A percentile compares a stretch with the other conserved stretches of the same genome.
Conservation (phyloP, 768 basidiomycete species). For the Russula abietina region DNA sequence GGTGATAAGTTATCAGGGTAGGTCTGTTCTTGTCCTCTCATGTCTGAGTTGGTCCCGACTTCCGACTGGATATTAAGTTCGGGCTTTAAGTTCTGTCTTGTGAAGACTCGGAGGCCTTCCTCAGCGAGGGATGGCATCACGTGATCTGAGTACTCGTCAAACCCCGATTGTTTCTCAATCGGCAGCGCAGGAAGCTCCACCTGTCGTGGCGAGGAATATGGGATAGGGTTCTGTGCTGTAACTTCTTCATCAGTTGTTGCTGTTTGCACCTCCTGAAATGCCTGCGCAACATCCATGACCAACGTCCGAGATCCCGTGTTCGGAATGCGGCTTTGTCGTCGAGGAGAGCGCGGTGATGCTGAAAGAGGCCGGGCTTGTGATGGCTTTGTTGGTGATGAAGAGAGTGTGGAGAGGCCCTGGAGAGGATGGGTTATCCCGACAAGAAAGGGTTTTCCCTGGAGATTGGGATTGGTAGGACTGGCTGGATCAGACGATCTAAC, state of each 20-base stretch:
- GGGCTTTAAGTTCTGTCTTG: slow-evolving; percentile 26
- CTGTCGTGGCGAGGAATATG: background rate
- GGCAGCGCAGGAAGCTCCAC: slow-evolving; percentile 26
- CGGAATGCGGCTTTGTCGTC: slow-evolving; percentile 51
- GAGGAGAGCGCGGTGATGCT: slow-evolving; percentile 30
- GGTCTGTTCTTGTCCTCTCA: background rate
- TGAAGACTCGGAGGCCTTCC: slow-evolving; percentile 59
- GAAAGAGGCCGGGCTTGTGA: background rate
- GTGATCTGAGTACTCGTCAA: slow-evolving; percentile 59
- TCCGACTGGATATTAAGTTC: background rate
- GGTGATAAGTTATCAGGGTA: background rate
- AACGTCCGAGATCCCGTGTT: slow-evolving; percentile 64
- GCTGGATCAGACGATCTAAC: slow-evolving; percentile 4
- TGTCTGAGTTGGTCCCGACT: background rate
- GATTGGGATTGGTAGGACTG: background rate
- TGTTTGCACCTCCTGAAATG: slow-evolving; percentile 39
- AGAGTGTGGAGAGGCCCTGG: slow-evolving; percentile 35
- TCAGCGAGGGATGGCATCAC: slow-evolving; percentile 62
- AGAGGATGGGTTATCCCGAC: slow-evolving; percentile 36
- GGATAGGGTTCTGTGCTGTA: background rate
- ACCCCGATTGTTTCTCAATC: slow-evolving; percentile 57
- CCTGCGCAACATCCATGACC: slow-evolving; percentile 75
- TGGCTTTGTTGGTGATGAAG: background rate
- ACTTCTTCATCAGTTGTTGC: background rate
- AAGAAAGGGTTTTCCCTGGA: slow-evolving; percentile 19